phyloP scores from a whole-genome alignment of 2,329 filamentous ascomycete genomes.

The Xenoacremonium recifei region DNA sequence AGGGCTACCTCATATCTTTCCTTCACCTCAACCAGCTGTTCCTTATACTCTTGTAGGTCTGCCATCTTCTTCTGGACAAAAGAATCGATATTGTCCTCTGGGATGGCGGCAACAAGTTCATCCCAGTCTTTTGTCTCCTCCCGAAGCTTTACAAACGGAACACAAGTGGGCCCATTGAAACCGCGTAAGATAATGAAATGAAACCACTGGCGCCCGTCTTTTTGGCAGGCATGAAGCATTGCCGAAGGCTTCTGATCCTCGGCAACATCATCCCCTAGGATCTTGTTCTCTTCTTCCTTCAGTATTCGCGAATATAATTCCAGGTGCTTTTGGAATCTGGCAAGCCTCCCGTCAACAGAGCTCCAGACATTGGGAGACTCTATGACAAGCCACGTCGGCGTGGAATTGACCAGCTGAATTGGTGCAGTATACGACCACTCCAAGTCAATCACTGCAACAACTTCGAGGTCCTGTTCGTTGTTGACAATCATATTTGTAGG shows the following conservation, averaged over 20 bases:
- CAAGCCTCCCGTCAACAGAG: slow-evolving; percentile 3
- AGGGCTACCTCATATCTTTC: slow-evolving; percentile 3
- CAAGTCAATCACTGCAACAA: slow-evolving; percentile 7
- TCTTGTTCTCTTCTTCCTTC: slow-evolving; percentile 5
- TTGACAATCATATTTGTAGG: slow-evolving; percentile 6
- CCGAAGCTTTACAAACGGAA: not conserved
- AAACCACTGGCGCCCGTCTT: slow-evolving; percentile 5
- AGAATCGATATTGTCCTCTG: not conserved
- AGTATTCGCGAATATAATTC: slow-evolving; percentile 4
- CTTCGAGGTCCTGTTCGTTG: slow-evolving; percentile 6
- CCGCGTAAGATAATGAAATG: not conserved
- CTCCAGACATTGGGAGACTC: slow-evolving; percentile 3
- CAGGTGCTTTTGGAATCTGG: slow-evolving; percentile 3
- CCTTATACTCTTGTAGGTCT: not conserved
- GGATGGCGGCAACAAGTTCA: not conserved
- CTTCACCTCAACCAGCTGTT: slow-evolving; percentile 2
- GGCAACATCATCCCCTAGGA: not conserved
- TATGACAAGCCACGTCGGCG: slow-evolving; percentile 3
- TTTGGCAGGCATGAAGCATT: not conserved
- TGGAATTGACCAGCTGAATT: slow-evolving; percentile 5
- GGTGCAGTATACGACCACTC: slow-evolving; percentile 9
- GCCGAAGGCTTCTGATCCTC: slow-evolving; percentile 3
- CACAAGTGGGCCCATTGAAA: not conserved
- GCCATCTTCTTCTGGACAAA: not conserved
- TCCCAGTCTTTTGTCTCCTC: not conserved